phyloP scores from a whole-genome alignment of 176 grass and related monocot genomes.

The Eleusine indica region DNA sequence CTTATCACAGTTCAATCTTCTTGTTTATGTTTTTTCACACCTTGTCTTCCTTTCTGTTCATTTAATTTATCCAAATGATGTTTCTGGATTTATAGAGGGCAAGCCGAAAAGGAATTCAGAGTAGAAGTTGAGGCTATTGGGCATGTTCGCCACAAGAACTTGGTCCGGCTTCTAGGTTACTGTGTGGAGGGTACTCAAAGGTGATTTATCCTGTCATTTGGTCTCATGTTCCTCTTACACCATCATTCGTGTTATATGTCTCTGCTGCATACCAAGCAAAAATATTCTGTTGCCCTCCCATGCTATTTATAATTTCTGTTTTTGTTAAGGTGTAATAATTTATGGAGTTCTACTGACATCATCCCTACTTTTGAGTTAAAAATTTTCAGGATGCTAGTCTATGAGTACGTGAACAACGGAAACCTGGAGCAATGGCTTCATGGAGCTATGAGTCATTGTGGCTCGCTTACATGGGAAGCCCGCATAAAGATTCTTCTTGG shows the following conservation, averaged over 20 bases:
- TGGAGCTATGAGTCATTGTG: slow-evolving; percentile 73
- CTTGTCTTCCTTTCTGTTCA: slow-evolving; percentile 18
- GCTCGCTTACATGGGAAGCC: slow-evolving; percentile 79
- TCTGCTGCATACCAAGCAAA: background rate
- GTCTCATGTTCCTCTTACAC: slow-evolving; percentile 20
- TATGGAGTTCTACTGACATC: background rate
- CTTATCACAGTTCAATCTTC: slow-evolving; percentile 1
- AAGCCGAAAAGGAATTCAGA: slow-evolving; percentile 91
- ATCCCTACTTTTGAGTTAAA: slow-evolving; percentile 23
- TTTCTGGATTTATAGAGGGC: slow-evolving; percentile 57
- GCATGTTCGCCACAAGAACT: slow-evolving; percentile 92
- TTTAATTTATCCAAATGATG: slow-evolving; percentile 17
- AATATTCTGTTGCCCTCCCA: background rate
- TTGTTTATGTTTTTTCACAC: background rate
- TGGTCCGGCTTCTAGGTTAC: slow-evolving; percentile 79
- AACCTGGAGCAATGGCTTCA: slow-evolving; percentile 94
- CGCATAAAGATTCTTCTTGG: slow-evolving; percentile 84
- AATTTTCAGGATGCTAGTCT: slow-evolving; percentile 76
- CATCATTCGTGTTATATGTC: slow-evolving; percentile 10
- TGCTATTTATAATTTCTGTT: background rate
- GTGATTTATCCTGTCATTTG: slow-evolving; percentile 46
- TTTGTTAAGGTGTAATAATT: background rate
- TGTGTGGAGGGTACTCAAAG: slow-evolving; percentile 89
- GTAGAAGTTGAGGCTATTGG: slow-evolving; percentile 94
- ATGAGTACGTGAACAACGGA: slow-evolving; percentile 85